A percentile compares a stretch with the other conserved stretches of the same genome.
These are phyloP conservation scores for Apiospora koreana DNA, from an alignment of 2,329 filamentous ascomycete genomes.

Conservation along the genomic window DNA sequence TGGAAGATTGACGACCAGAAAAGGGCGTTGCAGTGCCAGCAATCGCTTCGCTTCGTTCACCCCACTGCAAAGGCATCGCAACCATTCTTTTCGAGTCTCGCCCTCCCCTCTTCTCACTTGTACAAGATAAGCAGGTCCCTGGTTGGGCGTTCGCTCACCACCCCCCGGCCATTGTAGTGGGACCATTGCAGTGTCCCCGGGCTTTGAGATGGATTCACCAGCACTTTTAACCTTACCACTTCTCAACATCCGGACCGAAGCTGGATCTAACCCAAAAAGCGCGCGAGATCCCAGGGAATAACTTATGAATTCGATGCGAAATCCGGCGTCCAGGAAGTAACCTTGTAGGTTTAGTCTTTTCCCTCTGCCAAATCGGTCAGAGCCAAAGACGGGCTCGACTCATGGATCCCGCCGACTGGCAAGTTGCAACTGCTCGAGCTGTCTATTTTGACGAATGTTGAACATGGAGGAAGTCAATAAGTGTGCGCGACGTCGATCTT, in stretches of 20 bases:
- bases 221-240: not conserved
- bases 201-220: constrained; percentile 3
- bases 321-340: not conserved
- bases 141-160: not conserved
- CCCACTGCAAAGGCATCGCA: constrained; percentile 4
- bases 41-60: constrained; percentile 1
- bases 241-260: constrained; percentile 8
- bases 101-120: not conserved
- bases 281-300: constrained; percentile 5
- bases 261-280: constrained; percentile 7
- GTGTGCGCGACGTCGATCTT: constrained; percentile 3
- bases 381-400: not conserved
- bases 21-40: not conserved
- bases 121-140: constrained; percentile 1
- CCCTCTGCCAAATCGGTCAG: not conserved
- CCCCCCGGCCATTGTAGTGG: not conserved
- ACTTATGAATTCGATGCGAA: not conserved
- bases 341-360: not conserved
- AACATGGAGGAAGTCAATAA: not conserved
- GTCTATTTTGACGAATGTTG: not conserved
- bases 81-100: not conserved
- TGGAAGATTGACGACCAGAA: not conserved
- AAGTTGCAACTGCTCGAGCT: too few relatives aligned
- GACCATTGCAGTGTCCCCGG: not conserved
- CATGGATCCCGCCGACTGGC: not conserved